A percentile compares a stretch with the other conserved stretches of the same genome.
These are phyloP conservation scores for Pichia ethanolica DNA, from an alignment of 805 yeast genomes.

Conservation along the genomic window DNA sequence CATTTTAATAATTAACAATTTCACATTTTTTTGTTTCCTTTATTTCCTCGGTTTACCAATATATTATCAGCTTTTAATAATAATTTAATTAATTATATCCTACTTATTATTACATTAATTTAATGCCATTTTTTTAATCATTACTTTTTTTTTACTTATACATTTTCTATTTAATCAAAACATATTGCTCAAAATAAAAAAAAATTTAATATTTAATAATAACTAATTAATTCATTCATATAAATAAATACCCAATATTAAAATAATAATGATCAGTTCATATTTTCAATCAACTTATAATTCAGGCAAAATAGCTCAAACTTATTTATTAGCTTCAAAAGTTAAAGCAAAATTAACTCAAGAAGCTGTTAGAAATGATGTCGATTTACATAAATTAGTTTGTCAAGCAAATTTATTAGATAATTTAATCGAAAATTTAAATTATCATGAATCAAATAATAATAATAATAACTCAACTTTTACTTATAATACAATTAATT, in stretches of 20 bases:
- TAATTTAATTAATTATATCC: no score
- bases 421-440: constrained; percentile 47
- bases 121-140: no score
- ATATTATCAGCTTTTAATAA: no score
- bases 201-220: no score
- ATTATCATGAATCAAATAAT: constrained; percentile 19
- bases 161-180: no score
- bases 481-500: constrained; percentile 14
- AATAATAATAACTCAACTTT: constrained; percentile 15
- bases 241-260: not conserved
- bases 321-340: constrained; percentile 55
- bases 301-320: constrained; percentile 19
- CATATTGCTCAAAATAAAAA: no score
- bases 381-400: constrained; percentile 50
- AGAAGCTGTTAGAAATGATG: constrained; percentile 53
- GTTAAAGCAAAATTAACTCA: constrained; percentile 57
- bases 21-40: no score
- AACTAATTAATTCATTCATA: not conserved
- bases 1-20: no score
- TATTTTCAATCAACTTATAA: not conserved
- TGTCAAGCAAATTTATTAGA: constrained; percentile 69
- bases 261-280: constrained; percentile 1
- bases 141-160: not conserved
- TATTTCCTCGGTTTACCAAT: no score
- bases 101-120: no score